Conservation (phyloP, 441 rosid genomes). For the Erodium moschatum region DNA sequence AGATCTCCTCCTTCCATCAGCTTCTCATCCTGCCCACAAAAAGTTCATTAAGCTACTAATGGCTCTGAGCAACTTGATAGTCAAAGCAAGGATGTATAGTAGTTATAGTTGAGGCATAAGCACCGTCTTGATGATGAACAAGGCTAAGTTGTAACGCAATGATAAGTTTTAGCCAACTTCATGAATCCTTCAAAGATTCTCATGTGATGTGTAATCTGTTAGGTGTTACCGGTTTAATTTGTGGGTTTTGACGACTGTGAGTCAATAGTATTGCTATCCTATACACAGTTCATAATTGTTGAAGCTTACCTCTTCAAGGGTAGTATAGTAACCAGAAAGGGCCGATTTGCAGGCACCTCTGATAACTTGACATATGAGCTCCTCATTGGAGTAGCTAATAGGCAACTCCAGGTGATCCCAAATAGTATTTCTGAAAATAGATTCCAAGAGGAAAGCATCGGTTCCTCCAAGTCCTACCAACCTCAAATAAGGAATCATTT, state of each 20-base stretch:
- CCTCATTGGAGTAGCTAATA: slow-evolving; percentile 70
- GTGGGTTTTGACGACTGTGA: neutral
- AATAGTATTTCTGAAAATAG: slow-evolving; percentile 62
- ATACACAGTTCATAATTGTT: neutral
- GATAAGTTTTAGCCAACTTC: too few species aligned
- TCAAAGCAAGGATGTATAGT: neutral
- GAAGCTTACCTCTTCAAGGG: slow-evolving; percentile 63
- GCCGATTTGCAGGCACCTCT: slow-evolving; percentile 82
- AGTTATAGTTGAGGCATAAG: neutral
- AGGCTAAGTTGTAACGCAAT: neutral
- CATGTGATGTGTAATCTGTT: neutral
- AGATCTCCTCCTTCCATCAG: slow-evolving; percentile 40
- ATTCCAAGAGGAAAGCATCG: slow-evolving; percentile 83
- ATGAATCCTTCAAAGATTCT: too few species aligned
- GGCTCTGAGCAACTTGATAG: neutral
- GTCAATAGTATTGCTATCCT: neutral
- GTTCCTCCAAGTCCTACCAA: slow-evolving; percentile 72
- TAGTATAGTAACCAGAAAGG: slow-evolving; percentile 54
- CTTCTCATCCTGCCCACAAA: slow-evolving; percentile 58
- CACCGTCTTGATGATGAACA: neutral
- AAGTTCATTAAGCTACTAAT: neutral
- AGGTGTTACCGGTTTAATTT: neutral
- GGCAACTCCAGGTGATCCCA: slow-evolving; percentile 91
- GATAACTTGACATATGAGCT: slow-evolving; percentile 65
- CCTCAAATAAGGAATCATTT: slow-evolving; percentile 65